Percentiles rank a stretch among this genome's conserved stretches.
phyloP scores from a whole-genome alignment of 1,284 basidiomycete species.

The Sphaerobolus stellatus region DNA sequence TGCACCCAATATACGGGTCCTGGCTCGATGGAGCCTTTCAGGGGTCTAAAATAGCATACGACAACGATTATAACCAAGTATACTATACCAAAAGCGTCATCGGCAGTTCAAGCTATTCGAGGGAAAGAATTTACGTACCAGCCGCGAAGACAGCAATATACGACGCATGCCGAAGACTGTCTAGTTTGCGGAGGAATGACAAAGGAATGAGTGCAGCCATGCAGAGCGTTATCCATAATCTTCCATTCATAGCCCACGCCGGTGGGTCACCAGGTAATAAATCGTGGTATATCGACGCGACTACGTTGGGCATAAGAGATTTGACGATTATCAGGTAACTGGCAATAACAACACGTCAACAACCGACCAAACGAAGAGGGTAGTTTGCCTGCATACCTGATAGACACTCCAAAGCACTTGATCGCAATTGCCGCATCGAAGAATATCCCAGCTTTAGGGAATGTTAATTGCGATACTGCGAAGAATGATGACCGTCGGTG shows the following conservation, averaged over 20 bases:
- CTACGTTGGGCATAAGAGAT: slow-evolving; percentile 92
- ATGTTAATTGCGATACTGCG: slow-evolving; percentile 81
- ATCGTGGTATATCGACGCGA: slow-evolving; percentile 78
- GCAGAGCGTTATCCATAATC: slow-evolving; percentile 80
- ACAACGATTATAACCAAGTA: slow-evolving; percentile 77
- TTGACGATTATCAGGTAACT: slow-evolving; percentile 95
- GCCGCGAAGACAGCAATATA: slow-evolving; percentile 87
- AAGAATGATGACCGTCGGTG: slow-evolving; percentile 86
- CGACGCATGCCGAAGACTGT: slow-evolving; percentile 81
- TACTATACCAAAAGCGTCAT: slow-evolving; percentile 37
- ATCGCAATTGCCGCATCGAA: slow-evolving; percentile 94
- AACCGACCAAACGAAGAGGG: neutral
- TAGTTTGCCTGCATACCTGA: slow-evolving; percentile 57
- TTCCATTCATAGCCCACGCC: slow-evolving; percentile 72
- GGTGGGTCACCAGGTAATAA: slow-evolving; percentile 68
- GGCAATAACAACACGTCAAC: slow-evolving; percentile 14
- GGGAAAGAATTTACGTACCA: slow-evolving; percentile 47
- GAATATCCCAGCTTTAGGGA: slow-evolving; percentile 78
- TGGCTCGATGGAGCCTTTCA: slow-evolving; percentile 53
- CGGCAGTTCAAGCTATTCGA: slow-evolving; percentile 13
- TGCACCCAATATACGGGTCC: slow-evolving; percentile 72
- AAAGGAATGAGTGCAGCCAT: slow-evolving; percentile 87
- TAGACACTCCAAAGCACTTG: slow-evolving; percentile 96
- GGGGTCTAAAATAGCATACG: slow-evolving; percentile 69
- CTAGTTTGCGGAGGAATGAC: slow-evolving; percentile 81